phyloP scores from a whole-genome alignment of 768 basidiomycete species.

The Termitomyces bulborhizus region DNA sequence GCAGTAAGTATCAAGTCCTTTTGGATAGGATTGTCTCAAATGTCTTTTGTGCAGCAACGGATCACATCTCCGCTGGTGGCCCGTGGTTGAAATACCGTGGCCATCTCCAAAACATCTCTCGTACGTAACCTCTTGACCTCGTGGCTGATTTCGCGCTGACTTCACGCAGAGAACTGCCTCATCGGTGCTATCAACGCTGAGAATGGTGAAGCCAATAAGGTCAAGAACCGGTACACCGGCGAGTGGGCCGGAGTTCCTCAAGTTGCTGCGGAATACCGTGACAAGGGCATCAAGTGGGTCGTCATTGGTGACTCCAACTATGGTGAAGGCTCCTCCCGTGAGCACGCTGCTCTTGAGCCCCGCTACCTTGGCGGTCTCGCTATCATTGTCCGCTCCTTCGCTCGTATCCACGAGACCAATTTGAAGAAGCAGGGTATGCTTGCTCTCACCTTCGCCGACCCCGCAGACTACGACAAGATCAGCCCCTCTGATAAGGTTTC shows the following conservation, averaged over 20 bases:
- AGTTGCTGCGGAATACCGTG: conserved; percentile 84
- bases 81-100: conserved; percentile 99
- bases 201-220: conserved; percentile 93
- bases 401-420: conserved; percentile 97
- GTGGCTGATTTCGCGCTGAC: not conserved
- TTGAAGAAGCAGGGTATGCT: conserved; percentile 99
- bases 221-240: conserved; percentile 87
- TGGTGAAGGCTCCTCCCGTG: conserved; percentile 97
- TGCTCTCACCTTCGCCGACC: conserved; percentile 87
- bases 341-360: conserved; percentile 95
- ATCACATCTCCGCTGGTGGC: conserved; percentile 95
- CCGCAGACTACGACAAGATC: conserved; percentile 92
- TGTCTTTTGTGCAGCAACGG: conserved; percentile 49
- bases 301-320: conserved; percentile 96
- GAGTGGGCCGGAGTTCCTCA: conserved; percentile 82
- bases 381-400: conserved; percentile 94
- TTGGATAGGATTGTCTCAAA: conserved; percentile 1
- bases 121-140: conserved; percentile 35
- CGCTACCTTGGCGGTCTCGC: conserved; percentile 93
- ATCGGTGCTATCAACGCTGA: conserved; percentile 96
- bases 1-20: conserved; percentile 56
- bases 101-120: conserved; percentile 96
- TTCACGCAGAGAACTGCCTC: conserved; percentile 77
- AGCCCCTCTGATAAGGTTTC: conserved; percentile 82
- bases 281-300: conserved; percentile 90